Evolutionary conservation across 352 stramenopile genomes (phyloP), one percentile per base, ranked within the genome.

Genomic region (Saprolegnia parasitica): DNA sequence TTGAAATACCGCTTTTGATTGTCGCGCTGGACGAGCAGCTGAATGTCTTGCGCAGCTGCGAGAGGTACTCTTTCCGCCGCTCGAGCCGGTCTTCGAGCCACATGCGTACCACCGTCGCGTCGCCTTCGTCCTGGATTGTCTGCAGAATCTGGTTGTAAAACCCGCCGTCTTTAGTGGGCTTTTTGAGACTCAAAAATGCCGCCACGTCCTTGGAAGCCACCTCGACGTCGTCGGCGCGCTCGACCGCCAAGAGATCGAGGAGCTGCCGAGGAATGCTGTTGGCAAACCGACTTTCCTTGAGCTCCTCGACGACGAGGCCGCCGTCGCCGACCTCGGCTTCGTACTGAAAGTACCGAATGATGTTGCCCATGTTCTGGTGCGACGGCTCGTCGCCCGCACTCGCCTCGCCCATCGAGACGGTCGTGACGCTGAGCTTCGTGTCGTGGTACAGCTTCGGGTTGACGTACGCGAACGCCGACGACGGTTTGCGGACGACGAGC

Each of bases 1-100:
- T 95, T 95, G 77, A 95, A 95, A 50, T 94, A 93, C 57, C 87
- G 80, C 60, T 93, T 93, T 80, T 95, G 81, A 65, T 94, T 94
- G 74, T 94, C 86, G 21, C 86, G 86, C 49, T 92, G 90, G 35
- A 95, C 86, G 29, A 93, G 60, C 45, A 90, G 91, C 67, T 95
- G 87, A 39, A 93, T 89, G 55, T 93, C 71, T 91, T 86, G 2
- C 84, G 82, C 5, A 94, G 68, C 72, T 90, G 77, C 8, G 82
- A 66, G n/a, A 95, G 76, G 71, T 95, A 95, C 40, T 94, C 86
- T 32, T 91, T 89, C 11, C 86, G 80, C 63, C 88, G 85, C 62
- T 87, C 79, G 16, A 95, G 65, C 50, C 87, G 84, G 23, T 79
- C 80, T 56, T 95, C 86, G 11, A 95, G 81, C 87, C 87, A 95